phyloP scores from a whole-genome alignment of 1,284 basidiomycete species.

The Ceratobasidium sp. region DNA sequence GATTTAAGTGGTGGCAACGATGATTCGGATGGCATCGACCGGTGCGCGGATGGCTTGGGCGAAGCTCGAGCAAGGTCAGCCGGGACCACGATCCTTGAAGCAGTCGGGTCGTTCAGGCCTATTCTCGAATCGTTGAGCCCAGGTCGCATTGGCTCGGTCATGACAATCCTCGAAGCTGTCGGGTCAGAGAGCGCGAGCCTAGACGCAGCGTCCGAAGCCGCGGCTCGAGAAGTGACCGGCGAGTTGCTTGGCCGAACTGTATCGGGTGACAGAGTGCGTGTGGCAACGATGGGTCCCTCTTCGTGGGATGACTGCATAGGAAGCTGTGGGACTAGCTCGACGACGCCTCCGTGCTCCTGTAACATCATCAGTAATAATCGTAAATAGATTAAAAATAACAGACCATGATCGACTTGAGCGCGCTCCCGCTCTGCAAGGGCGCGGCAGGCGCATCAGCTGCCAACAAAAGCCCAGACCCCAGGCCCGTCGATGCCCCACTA shows the following conservation, averaged over 20 bases:
- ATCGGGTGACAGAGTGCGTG: conserved; percentile 26
- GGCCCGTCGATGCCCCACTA: conserved; percentile 14
- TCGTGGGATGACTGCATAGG: conserved; percentile 20
- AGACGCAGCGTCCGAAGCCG: background rate
- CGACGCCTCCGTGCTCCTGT: conserved; percentile 36
- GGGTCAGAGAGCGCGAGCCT: conserved; percentile 2
- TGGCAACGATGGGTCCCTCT: conserved; percentile 24
- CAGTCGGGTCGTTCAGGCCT: background rate
- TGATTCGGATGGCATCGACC: conserved; percentile 33
- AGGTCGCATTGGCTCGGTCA: conserved; percentile 1
- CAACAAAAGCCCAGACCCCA: conserved; percentile 12
- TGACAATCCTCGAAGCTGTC: conserved; percentile 6
- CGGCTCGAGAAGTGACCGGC: conserved; percentile 11
- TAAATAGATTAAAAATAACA: background rate
- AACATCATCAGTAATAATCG: background rate
- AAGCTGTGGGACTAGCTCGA: conserved; percentile 27
- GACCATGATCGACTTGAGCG: conserved; percentile 29
- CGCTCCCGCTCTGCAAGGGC: conserved; percentile 27
- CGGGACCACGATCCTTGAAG: background rate
- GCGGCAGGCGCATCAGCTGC: conserved; percentile 9
- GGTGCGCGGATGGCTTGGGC: conserved; percentile 24
- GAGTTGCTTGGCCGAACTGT: conserved; percentile 12
- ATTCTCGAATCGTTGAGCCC: background rate
- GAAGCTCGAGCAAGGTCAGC: background rate
- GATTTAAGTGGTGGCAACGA: conserved; percentile 11